phyloP scores from a whole-genome alignment of 805 yeast species.

The Teunomyces tritomae region DNA sequence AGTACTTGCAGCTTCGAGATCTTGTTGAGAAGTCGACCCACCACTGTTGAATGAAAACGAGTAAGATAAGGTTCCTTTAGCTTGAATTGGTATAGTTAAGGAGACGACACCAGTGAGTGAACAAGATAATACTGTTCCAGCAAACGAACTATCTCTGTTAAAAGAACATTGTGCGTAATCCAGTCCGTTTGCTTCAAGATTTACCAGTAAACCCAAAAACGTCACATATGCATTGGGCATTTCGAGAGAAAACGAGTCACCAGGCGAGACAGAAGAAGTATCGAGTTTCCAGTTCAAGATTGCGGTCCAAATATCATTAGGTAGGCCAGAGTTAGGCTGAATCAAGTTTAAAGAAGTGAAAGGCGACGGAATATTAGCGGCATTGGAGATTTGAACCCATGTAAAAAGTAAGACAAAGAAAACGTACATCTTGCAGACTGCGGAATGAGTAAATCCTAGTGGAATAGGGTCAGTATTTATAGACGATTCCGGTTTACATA shows the following conservation, averaged over 20 bases:
- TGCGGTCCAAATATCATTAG: constrained; percentile 20
- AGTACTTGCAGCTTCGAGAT: constrained; percentile 10
- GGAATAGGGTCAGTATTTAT: not conserved
- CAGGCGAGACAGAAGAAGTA: constrained; percentile 1
- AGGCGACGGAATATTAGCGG: constrained; percentile 8
- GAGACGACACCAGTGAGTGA: constrained; percentile 5
- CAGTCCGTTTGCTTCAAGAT: constrained; percentile 10
- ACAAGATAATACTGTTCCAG: constrained; percentile 10
- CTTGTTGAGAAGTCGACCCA: constrained; percentile 13
- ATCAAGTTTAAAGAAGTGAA: constrained; percentile 5
- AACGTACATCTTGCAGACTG: not conserved
- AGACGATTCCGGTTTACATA: no score
- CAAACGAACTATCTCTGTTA: constrained; percentile 10
- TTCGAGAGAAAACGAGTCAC: constrained; percentile 10
- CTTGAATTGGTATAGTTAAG: not conserved
- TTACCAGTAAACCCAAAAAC: constrained; percentile 7
- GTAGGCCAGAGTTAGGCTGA: constrained; percentile 4
- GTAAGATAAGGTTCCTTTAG: constrained; percentile 12
- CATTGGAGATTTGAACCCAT: constrained; percentile 4
- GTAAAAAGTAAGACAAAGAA: constrained; percentile 2
- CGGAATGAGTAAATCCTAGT: not conserved
- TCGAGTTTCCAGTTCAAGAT: constrained; percentile 11
- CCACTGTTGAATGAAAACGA: constrained; percentile 19
- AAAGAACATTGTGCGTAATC: constrained; percentile 11
- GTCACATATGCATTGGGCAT: constrained; percentile 17